These are phyloP conservation scores for Pestalotiopsis sp. DNA, from an alignment of 2,329 filamentous ascomycete species.

Conservation along the genomic window DNA sequence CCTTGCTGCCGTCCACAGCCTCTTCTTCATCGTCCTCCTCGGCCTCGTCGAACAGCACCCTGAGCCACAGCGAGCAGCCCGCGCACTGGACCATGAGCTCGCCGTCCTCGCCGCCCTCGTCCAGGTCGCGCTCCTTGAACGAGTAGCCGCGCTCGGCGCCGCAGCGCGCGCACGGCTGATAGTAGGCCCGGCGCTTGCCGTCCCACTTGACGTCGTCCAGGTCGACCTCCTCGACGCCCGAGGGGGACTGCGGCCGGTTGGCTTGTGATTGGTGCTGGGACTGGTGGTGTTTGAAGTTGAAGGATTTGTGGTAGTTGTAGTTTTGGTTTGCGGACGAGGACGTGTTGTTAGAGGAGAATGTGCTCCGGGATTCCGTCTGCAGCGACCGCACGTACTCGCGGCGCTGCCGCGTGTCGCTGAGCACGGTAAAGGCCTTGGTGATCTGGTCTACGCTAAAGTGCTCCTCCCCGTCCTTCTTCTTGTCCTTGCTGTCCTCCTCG, in stretches of 20 bases:
- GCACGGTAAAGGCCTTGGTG: slow-evolving; percentile 56
- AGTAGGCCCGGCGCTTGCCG: slow-evolving; percentile 51
- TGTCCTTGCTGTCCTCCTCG: slow-evolving; percentile 12
- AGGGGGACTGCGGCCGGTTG: slow-evolving; percentile 17
- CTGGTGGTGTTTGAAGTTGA: slow-evolving; percentile 10
- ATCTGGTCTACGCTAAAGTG: slow-evolving; percentile 65
- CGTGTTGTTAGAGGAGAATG: slow-evolving; percentile 3
- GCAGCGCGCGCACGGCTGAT: slow-evolving; percentile 58
- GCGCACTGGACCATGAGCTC: slow-evolving; percentile 66
- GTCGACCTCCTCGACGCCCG: slow-evolving; percentile 65
- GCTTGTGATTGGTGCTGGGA: slow-evolving; percentile 17
- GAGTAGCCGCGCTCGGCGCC: slow-evolving; percentile 63
- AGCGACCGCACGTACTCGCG: slow-evolving; percentile 57
- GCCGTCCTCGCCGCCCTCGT: slow-evolving; percentile 58
- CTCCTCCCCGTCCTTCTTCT: background rate
- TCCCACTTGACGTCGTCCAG: slow-evolving; percentile 65
- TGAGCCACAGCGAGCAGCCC: slow-evolving; percentile 68
- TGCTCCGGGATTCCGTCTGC: slow-evolving; percentile 21
- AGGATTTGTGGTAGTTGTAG: slow-evolving; percentile 21
- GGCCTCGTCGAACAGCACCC: slow-evolving; percentile 63
- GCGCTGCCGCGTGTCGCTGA: slow-evolving; percentile 52
- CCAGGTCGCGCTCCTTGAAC: slow-evolving; percentile 60
- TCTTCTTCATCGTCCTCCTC: slow-evolving; percentile 35
- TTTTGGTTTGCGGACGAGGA: background rate
- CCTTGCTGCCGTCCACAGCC: background rate